phyloP scores from a whole-genome alignment of 202 grass and related monocot species.

The Panicum virgatum region DNA sequence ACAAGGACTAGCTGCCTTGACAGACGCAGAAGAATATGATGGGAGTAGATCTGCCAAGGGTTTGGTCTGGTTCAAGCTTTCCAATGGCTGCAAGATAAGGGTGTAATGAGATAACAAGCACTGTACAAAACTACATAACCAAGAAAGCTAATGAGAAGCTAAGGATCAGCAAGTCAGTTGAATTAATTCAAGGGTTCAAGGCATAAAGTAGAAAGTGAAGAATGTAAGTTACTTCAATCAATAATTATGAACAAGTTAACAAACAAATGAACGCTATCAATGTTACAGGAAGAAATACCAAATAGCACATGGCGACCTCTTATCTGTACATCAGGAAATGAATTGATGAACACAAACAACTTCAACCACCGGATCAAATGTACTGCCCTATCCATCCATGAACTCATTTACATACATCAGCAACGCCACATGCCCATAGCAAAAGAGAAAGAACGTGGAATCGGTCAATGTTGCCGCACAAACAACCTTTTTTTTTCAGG shows the following conservation, averaged over 20 bases:
- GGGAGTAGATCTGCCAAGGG: constrained; percentile 4
- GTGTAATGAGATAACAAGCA: constrained; percentile 27
- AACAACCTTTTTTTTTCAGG: neutral
- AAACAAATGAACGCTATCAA: neutral
- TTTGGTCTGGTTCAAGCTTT: constrained; percentile 44
- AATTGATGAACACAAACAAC: constrained; percentile 23
- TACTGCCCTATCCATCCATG: neutral
- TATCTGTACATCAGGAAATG: constrained; percentile 24
- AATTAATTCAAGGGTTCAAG: neutral
- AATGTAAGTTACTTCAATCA: neutral
- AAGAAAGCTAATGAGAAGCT: constrained; percentile 7
- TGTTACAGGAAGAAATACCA: neutral
- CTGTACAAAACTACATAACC: constrained; percentile 3
- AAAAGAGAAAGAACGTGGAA: neutral
- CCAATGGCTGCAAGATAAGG: constrained; percentile 47
- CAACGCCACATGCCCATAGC: neutral
- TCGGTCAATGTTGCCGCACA: neutral
- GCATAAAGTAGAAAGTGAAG: neutral
- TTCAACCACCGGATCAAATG: neutral
- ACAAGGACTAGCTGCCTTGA: constrained; percentile 45
- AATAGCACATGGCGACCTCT: neutral
- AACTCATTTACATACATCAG: neutral
- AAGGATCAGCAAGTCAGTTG: neutral
- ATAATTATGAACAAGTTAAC: neutral
- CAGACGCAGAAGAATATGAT: constrained; percentile 26